Base-by-base conservation (phyloP, 2,329 filamentous ascomycete species). In the Fonsecaea monophora region DNA sequence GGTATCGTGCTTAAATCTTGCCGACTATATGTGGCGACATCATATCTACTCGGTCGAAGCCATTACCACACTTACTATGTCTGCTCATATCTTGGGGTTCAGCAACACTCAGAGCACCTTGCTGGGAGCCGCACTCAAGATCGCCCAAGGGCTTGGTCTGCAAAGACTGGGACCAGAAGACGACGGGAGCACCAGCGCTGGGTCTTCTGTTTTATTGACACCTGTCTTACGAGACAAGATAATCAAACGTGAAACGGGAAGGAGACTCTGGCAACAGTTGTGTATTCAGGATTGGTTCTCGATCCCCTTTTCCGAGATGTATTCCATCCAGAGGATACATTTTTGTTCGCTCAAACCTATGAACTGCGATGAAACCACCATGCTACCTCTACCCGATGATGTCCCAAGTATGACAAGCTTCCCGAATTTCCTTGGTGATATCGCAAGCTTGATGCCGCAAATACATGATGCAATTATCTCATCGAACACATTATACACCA, bases 11-110 rank as follows among this genome's bases (percentile, higher is more conserved):
- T 73, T 85, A 1, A 80, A 83, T 42, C 74, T 79, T 4, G 82
- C 80, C 2, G 79, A 82, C 57, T 85, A 80, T 66, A 82, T 80
- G 59, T 78, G 78, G 42, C 74, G 75, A 50, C 78, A 81, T 67
- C 79, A 79, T 12, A 75, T 82, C 1, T 77, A 80, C 54, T 78
- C 80, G 0, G 76, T 84, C 3, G 79, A 84, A 70, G 78, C 82
- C 3, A 82, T 85, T 45, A 75, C 81, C 9, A 81, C 79, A 1
- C 74, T 83, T 40, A 83, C 82, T 18, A 80, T 82, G 1, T 80
- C 80, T 4, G 82, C 82, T 15, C 83, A 85, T 73, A 74, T 83
- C n/a, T 76, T 84, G 1, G 83, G 83, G 1, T 81, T 80, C 48
- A 82, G 81, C 7, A 84, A 84, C 67, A 80, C 79, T 40, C 82